Conservation (phyloP, 306 rosid genomes). For the Myrica gale region DNA sequence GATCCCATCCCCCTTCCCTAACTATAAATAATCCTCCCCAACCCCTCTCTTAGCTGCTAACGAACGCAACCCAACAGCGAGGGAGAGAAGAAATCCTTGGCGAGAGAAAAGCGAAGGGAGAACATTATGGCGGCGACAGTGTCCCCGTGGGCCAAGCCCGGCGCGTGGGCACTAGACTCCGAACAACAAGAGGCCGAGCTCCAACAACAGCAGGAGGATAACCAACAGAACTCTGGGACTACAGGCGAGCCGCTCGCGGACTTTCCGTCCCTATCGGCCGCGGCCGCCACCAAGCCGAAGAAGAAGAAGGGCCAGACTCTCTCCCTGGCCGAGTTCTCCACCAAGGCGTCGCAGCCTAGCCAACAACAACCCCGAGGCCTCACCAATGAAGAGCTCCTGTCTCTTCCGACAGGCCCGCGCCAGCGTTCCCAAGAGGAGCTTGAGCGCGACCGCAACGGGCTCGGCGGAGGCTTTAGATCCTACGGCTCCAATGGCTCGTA, state of each 20-base stretch:
- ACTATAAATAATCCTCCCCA: background rate
- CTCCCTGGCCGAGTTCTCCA: conserved; percentile 58
- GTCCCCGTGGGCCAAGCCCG: conserved; percentile 88
- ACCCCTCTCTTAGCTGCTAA: background rate
- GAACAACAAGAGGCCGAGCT: conserved; percentile 78
- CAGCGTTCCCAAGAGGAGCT: conserved; percentile 87
- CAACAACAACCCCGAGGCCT: conserved; percentile 29
- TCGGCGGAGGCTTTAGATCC: conserved; percentile 63
- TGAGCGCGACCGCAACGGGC: conserved; percentile 44
- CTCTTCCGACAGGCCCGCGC: conserved; percentile 83
- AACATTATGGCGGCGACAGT: conserved; percentile 80
- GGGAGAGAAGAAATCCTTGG: background rate
- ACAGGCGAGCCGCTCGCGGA: conserved; percentile 43
- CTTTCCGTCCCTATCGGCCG: conserved; percentile 81
- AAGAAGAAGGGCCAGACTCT: conserved; percentile 77
- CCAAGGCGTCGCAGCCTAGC: conserved; percentile 35
- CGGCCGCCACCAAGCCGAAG: conserved; percentile 71
- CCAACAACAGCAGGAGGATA: conserved; percentile 40
- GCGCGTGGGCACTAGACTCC: conserved; percentile 93
- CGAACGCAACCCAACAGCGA: conserved; percentile 32
- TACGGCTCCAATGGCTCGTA: conserved; percentile 39
- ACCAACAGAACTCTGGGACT: conserved; percentile 5
- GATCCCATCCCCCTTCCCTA: conserved; percentile 7
- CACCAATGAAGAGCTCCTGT: conserved; percentile 46
- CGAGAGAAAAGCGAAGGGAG: background rate